Evolutionary conservation across 2,329 filamentous ascomycete species (phyloP).

Genomic region (Nigrospora osmanthi): DNA sequence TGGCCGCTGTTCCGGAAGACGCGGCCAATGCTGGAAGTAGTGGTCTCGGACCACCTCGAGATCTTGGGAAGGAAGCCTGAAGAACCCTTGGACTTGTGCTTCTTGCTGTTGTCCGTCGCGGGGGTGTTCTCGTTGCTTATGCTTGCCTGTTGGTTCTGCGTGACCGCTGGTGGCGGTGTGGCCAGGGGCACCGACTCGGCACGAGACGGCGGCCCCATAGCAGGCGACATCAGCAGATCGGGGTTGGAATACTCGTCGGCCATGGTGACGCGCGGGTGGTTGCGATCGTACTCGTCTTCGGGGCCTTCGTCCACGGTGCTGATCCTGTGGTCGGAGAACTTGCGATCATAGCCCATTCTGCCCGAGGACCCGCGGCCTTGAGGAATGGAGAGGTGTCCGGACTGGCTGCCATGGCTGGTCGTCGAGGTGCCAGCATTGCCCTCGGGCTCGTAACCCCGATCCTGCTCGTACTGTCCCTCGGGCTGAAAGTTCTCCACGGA

Average conservation of each 20-base stretch:
- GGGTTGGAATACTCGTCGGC: conserved; percentile 50
- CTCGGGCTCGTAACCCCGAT: conserved; percentile 75
- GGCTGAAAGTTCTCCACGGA: conserved; percentile 64
- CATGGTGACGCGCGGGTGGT: conserved; percentile 16
- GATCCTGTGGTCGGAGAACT: conserved; percentile 69
- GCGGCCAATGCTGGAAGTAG: conserved; percentile 76
- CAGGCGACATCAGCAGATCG: conserved; percentile 54
- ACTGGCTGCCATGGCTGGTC: conserved; percentile 64
- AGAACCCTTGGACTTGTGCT: conserved; percentile 80
- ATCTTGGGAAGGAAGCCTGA: conserved; percentile 82
- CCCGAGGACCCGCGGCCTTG: conserved; percentile 38
- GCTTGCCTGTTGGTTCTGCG: conserved; percentile 28
- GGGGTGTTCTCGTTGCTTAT: conserved; percentile 76
- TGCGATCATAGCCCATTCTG: conserved; percentile 40
- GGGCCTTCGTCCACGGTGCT: conserved; percentile 83
- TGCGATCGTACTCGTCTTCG: conserved; percentile 60
- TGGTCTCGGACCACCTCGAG: conserved; percentile 96
- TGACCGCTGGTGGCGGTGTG: conserved; percentile 47
- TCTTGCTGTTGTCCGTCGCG: conserved; percentile 66
- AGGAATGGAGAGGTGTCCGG: conserved; percentile 63
- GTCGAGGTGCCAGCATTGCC: conserved; percentile 70
- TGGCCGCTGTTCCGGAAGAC: conserved; percentile 63
- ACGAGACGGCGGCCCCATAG: conserved; percentile 38
- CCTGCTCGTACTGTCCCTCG: conserved; percentile 57
- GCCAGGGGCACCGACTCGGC: conserved; percentile 46